A percentile compares a stretch with the other conserved stretches of the same genome.
phyloP scores from a whole-genome alignment of 495 filamentous ascomycete species.

The Pyronema omphalodes region DNA sequence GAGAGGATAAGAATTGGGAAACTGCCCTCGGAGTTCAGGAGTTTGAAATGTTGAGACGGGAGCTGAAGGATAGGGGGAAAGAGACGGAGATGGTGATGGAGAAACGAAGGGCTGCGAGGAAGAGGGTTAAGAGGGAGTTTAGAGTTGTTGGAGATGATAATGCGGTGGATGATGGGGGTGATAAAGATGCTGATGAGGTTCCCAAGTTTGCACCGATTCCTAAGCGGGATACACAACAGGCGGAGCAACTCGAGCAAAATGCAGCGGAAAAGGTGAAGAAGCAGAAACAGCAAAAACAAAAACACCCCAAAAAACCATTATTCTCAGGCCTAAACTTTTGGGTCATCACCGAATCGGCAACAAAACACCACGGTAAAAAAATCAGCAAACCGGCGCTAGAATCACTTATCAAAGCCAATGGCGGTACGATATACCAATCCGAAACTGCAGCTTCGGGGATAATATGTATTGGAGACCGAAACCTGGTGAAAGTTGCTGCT shows the following conservation, averaged over 20 bases:
- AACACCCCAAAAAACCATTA: conserved; percentile 27
- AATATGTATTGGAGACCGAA: conserved; percentile 63
- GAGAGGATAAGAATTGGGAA: conserved; percentile 70
- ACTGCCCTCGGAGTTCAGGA: conserved; percentile 57
- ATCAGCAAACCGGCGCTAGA: conserved; percentile 69
- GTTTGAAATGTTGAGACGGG: conserved; percentile 51
- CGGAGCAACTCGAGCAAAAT: too few relatives aligned
- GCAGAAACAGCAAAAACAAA: too few relatives aligned
- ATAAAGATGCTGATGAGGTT: background rate
- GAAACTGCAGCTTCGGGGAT: conserved; percentile 41
- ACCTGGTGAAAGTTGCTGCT: conserved; percentile 69
- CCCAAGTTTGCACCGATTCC: conserved; percentile 18
- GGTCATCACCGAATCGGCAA: conserved; percentile 41
- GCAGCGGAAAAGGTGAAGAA: too few relatives aligned
- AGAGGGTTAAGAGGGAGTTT: conserved; percentile 47
- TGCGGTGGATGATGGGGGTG: too few relatives aligned
- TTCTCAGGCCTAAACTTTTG: conserved; percentile 71
- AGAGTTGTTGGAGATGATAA: conserved; percentile 50
- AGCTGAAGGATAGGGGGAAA: conserved; percentile 45
- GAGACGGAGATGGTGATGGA: conserved; percentile 74
- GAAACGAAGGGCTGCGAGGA: conserved; percentile 44
- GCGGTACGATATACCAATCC: conserved; percentile 64
- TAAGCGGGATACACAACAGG: conserved; percentile 26
- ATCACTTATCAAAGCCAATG: conserved; percentile 67
- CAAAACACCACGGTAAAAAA: conserved; percentile 32